A percentile compares a stretch with the other conserved stretches of the same genome.
These are phyloP conservation scores for Endocarpon pusillum DNA, from an alignment of 495 filamentous ascomycete species.

Conservation along the genomic window DNA sequence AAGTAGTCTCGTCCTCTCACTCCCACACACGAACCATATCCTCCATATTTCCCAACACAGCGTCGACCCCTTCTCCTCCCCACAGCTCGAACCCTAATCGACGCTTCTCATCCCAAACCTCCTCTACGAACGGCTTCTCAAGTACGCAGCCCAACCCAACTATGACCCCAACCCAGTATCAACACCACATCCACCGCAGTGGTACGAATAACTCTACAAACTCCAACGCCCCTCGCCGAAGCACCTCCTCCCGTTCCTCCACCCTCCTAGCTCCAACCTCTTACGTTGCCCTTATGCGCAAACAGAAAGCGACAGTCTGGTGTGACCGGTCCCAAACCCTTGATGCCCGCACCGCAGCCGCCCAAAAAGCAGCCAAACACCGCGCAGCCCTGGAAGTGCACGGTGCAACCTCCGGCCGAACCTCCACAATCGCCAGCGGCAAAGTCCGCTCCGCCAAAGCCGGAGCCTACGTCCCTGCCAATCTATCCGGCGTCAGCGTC, in stretches of 20 bases:
- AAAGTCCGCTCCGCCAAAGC: slow-evolving; percentile 70
- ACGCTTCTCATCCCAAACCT: slow-evolving; percentile 57
- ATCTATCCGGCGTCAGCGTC: slow-evolving; percentile 59
- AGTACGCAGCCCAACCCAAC: slow-evolving; percentile 18
- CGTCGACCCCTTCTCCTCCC: no score
- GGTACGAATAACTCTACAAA: no score
- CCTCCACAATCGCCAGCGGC: slow-evolving; percentile 45
- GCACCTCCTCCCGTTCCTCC: slow-evolving; percentile 53
- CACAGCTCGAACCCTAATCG: slow-evolving; percentile 31
- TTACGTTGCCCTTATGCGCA: slow-evolving; percentile 87
- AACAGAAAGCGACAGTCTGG: slow-evolving; percentile 97
- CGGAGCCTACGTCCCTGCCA: slow-evolving; percentile 54
- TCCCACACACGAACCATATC: no score
- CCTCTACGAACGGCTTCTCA: slow-evolving; percentile 37
- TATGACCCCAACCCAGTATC: slow-evolving; percentile 27
- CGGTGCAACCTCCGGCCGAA: slow-evolving; percentile 24
- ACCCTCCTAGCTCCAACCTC: slow-evolving; percentile 40
- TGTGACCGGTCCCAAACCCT: slow-evolving; percentile 88
- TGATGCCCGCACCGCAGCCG: slow-evolving; percentile 66
- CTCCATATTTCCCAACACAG: no score
- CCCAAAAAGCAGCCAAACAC: slow-evolving; percentile 68
- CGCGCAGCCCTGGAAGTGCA: slow-evolving; percentile 68
- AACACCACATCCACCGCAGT: no score
- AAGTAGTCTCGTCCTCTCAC: no score
- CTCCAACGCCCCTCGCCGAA: slow-evolving; percentile 51